Evolutionary conservation across 1,284 basidiomycete genomes (phyloP).

Genomic region (Tremellales sp.): DNA sequence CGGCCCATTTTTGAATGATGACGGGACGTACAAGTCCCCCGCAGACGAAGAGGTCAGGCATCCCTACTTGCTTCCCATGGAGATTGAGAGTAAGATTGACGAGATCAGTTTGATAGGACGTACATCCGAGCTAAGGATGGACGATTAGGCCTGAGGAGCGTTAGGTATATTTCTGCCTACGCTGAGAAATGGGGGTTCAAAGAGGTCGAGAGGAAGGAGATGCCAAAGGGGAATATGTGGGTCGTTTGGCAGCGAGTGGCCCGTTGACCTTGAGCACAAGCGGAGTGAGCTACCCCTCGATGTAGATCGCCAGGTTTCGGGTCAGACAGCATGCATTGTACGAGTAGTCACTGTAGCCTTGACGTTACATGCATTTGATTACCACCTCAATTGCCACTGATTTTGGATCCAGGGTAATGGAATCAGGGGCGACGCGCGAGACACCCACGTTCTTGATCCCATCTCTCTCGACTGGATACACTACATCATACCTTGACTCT

Average conservation of each 20-base stretch:
- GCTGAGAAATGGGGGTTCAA: conserved; percentile 33
- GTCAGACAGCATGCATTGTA: no score
- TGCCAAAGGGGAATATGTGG: conserved; percentile 42
- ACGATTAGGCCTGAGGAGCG: conserved; percentile 27
- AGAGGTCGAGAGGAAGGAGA: conserved; percentile 22
- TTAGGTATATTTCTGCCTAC: conserved; percentile 20
- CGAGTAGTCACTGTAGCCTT: no score
- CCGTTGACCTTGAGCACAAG: no score
- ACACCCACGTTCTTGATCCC: no score
- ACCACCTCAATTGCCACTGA: no score
- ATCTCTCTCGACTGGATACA: no score
- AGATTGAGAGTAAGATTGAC: background rate
- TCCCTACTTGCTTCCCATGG: background rate
- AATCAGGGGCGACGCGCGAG: no score
- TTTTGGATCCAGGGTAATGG: no score
- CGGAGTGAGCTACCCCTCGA: no score
- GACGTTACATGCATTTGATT: no score
- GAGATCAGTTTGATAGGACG: conserved; percentile 33
- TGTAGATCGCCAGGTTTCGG: no score
- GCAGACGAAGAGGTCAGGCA: conserved; percentile 28
- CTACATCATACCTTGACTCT: no score
- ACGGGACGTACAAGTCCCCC: conserved; percentile 28
- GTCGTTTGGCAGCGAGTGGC: conserved; percentile 28
- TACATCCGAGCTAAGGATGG: conserved; percentile 25
- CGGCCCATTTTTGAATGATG: conserved; percentile 34